phyloP scores from a whole-genome alignment of 768 basidiomycete species.

The Pulveroboletus frians region DNA sequence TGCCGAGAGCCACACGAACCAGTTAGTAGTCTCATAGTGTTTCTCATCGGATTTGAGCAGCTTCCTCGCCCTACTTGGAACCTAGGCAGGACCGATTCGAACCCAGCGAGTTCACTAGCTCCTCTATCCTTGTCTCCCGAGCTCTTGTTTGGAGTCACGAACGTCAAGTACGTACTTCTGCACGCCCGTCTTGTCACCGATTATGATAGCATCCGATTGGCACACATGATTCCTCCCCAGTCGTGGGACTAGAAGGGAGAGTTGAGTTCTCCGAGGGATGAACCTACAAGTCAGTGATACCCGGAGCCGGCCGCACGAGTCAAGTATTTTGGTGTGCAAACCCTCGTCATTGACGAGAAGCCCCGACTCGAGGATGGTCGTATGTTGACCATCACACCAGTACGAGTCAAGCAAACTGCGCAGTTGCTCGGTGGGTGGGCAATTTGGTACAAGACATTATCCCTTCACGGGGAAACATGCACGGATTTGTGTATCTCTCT shows the following conservation, averaged over 20 bases:
- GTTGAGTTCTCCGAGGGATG: conserved; percentile 38
- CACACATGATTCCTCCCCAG: no score
- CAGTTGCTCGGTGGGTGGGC: conserved; percentile 31
- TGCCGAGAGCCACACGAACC: no score
- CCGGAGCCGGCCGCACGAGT: no score
- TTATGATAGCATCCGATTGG: neutral
- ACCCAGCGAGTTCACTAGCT: no score
- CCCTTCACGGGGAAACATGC: conserved; percentile 37
- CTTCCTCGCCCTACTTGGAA: no score
- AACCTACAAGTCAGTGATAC: conserved; percentile 50
- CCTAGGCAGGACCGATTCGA: no score
- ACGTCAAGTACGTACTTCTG: no score
- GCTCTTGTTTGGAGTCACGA: no score
- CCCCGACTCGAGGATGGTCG: conserved; percentile 39
- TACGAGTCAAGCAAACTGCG: neutral
- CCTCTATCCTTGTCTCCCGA: no score
- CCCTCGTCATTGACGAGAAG: conserved; percentile 48
- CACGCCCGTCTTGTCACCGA: neutral
- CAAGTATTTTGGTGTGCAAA: conserved; percentile 11
- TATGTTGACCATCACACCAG: neutral
- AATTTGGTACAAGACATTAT: conserved; percentile 29
- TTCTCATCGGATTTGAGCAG: no score
- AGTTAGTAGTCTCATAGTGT: no score
- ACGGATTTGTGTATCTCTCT: conserved; percentile 14
- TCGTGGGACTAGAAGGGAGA: conserved; percentile 29